phyloP scores from a whole-genome alignment of 768 basidiomycete genomes.

The Candolleomyces eurysporus region DNA sequence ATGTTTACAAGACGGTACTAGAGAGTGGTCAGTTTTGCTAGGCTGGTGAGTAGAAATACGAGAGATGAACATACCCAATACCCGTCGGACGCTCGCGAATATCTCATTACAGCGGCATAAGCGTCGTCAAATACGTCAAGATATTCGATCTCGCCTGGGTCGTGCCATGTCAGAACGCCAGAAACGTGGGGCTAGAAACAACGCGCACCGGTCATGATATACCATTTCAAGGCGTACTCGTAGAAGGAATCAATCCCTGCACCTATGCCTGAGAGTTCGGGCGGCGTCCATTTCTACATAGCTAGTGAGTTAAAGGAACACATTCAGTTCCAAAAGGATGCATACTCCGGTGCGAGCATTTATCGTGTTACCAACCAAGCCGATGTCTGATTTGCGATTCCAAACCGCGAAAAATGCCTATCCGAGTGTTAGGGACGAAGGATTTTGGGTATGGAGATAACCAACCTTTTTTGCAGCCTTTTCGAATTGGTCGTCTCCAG shows the following conservation, averaged over 20 bases:
- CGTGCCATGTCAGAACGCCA: not conserved
- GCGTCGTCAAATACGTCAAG: constrained; percentile 83
- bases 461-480: constrained; percentile 70
- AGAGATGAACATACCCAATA: constrained; percentile 66
- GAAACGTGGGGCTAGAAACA: constrained; percentile 4
- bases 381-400: constrained; percentile 85
- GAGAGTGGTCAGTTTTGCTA: not conserved
- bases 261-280: constrained; percentile 79
- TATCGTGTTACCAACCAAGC: constrained; percentile 86
- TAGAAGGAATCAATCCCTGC: constrained; percentile 96
- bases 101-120: constrained; percentile 83
- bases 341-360: constrained; percentile 79
- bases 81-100: constrained; percentile 78
- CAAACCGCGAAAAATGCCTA: constrained; percentile 89
- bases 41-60: not conserved
- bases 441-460: not conserved
- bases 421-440: not conserved
- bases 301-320: not conserved
- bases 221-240: constrained; percentile 93
- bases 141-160: constrained; percentile 71
- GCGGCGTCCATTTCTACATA: constrained; percentile 66
- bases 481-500: constrained; percentile 88
- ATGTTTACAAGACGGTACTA: constrained; percentile 90
- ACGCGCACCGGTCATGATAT: constrained; percentile 70
- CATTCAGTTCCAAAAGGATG: constrained; percentile 12